These are phyloP conservation scores for Podospora pseudopauciseta DNA, from an alignment of 495 filamentous ascomycete species.

Conservation along the genomic window DNA sequence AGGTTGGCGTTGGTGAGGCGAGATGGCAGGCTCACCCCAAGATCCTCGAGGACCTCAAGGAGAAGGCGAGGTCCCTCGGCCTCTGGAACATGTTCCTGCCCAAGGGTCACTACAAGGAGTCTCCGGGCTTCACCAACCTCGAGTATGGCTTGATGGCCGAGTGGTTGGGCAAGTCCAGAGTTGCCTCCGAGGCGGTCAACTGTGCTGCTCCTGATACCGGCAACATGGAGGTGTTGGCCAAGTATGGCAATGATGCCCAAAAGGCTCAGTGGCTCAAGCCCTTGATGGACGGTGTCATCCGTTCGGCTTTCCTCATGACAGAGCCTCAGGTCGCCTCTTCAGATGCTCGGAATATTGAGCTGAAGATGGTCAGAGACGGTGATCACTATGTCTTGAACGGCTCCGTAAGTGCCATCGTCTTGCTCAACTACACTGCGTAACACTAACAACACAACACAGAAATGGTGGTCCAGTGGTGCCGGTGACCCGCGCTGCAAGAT, in stretches of 20 bases:
- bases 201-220: conserved; percentile 90
- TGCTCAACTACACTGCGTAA: neutral
- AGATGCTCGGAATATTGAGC: conserved; percentile 83
- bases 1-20: conserved; percentile 68
- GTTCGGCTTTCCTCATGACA: conserved; percentile 91
- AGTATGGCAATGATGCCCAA: conserved; percentile 87
- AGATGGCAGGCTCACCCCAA: conserved; percentile 75
- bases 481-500: conserved; percentile 86
- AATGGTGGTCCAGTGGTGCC: conserved; percentile 95
- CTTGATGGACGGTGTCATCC: conserved; percentile 78
- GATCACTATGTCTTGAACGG: conserved; percentile 84
- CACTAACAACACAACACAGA: conserved; percentile 43
- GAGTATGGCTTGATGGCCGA: conserved; percentile 95
- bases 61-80: conserved; percentile 75
- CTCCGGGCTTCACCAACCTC: conserved; percentile 84
- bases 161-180: conserved; percentile 72
- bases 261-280: conserved; percentile 83
- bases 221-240: conserved; percentile 94
- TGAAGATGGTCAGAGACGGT: conserved; percentile 75
- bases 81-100: conserved; percentile 98
- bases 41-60: conserved; percentile 85
- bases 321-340: conserved; percentile 82
- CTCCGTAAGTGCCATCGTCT: conserved; percentile 49
- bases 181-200: conserved; percentile 85
- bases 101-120: conserved; percentile 90